Evolutionary conservation across 345 rosid genomes (phyloP).

Genomic region (Aegle marmelos): DNA sequence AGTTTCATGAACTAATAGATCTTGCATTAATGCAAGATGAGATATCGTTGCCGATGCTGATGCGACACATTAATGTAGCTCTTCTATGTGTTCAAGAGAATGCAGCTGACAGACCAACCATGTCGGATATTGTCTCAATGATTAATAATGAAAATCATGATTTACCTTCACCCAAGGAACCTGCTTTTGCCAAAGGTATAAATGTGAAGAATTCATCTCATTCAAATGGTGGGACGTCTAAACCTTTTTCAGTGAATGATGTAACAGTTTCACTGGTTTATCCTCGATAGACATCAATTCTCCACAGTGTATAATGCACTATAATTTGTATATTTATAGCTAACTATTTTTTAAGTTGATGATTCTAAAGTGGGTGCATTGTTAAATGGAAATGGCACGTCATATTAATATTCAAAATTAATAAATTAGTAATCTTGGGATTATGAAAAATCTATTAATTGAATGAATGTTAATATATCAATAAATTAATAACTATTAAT

Average conservation of each 20-base stretch:
- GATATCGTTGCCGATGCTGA: background rate
- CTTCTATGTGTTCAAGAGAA: background rate
- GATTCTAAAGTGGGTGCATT: no score
- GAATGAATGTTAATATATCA: no score
- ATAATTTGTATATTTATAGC: no score
- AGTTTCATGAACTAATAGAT: background rate
- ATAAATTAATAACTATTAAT: no score
- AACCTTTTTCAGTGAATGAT: background rate
- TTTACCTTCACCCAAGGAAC: background rate
- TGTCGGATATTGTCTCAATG: background rate
- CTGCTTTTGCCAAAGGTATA: background rate
- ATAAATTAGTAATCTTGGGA: no score
- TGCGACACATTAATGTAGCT: background rate
- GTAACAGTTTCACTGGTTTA: background rate
- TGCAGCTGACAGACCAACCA: background rate
- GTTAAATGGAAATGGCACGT: no score
- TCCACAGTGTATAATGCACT: background rate
- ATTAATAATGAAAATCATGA: background rate
- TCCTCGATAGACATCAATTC: background rate
- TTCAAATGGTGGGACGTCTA: background rate
- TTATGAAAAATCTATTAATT: no score
- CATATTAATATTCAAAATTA: no score
- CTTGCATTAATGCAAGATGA: background rate
- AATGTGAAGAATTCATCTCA: background rate
- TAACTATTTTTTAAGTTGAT: no score